phyloP scores from a whole-genome alignment of 192 early-diverging fungal genomes.

The Coemansia reversa region DNA sequence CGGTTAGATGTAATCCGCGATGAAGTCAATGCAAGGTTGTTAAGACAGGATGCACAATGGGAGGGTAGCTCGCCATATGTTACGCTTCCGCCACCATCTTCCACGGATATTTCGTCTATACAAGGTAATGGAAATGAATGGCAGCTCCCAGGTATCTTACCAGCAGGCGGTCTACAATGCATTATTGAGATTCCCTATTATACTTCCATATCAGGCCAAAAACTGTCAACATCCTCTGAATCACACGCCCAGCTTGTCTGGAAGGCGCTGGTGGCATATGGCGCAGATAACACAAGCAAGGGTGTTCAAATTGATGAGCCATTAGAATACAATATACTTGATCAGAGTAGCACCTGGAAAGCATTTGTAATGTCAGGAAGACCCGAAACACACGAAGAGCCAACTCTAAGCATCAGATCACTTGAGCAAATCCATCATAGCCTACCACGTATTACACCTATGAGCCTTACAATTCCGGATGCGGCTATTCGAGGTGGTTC shows the following conservation, averaged over 20 bases:
- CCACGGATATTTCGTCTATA: too few species aligned
- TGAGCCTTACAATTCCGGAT: neutral
- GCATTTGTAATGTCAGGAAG: constrained; percentile 17
- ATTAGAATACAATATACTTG: constrained; percentile 7
- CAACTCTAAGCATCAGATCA: constrained; percentile 18
- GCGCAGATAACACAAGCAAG: neutral
- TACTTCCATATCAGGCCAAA: too few species aligned
- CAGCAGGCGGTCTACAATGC: constrained; percentile 38
- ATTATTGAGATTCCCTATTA: constrained; percentile 20
- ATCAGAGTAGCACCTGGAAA: constrained; percentile 15
- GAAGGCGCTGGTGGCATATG: neutral
- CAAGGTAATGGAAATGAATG: neutral
- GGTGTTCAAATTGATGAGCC: neutral
- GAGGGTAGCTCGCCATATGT: constrained; percentile 12
- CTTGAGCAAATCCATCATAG: constrained; percentile 19
- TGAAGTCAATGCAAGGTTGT: constrained; percentile 11
- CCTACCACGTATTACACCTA: constrained; percentile 19
- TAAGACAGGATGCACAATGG: constrained; percentile 41
- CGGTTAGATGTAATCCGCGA: constrained; percentile 19
- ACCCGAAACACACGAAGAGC: constrained; percentile 23
- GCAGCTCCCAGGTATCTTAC: constrained; percentile 6
- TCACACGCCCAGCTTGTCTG: constrained; percentile 22
- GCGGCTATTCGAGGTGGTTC: neutral
- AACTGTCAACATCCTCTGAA: constrained; percentile 24
- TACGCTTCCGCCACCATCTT: constrained; percentile 1